Conservation (phyloP, 352 stramenopile genomes). For the Phytophthora brassicae region DNA sequence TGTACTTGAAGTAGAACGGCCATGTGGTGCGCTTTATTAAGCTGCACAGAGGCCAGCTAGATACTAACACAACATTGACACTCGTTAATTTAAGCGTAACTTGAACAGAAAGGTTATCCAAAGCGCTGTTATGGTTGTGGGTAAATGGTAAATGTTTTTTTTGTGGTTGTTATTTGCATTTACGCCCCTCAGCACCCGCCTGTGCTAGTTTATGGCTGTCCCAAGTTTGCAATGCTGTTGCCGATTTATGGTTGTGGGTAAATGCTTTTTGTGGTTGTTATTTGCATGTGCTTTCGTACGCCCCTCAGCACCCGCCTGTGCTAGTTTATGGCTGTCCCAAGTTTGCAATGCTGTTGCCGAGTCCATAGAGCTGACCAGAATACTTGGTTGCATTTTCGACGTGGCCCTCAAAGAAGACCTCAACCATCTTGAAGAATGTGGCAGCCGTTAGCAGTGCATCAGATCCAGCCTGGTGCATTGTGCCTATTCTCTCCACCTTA, state of each 20-base stretch:
- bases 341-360: constrained; percentile 66
- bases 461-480: constrained; percentile 98
- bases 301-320: constrained; percentile 7
- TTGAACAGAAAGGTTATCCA: too few species aligned
- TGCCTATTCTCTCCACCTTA: constrained; percentile 96
- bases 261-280: constrained; percentile 24
- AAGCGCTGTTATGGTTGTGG: constrained; percentile 1
- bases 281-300: constrained; percentile 28
- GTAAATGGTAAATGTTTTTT: constrained; percentile 15
- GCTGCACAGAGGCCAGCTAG: too few species aligned
- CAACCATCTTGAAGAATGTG: constrained; percentile 92
- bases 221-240: constrained; percentile 54
- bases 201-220: constrained; percentile 34
- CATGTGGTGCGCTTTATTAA: too few species aligned
- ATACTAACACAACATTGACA: too few species aligned
- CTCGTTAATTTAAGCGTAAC: too few species aligned
- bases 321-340: constrained; percentile 40
- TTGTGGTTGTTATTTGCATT: constrained; percentile 29
- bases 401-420: constrained; percentile 87
- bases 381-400: constrained; percentile 85
- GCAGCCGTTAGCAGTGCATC: constrained; percentile 96
- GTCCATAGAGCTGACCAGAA: constrained; percentile 83
- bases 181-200: constrained; percentile 10
- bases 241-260: constrained; percentile 41
- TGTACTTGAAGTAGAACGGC: too few species aligned